Evolutionary conservation across 192 early-diverging fungal genomes (phyloP), one percentile per base, ranked within the genome.

Genomic region (Backusella circina): DNA sequence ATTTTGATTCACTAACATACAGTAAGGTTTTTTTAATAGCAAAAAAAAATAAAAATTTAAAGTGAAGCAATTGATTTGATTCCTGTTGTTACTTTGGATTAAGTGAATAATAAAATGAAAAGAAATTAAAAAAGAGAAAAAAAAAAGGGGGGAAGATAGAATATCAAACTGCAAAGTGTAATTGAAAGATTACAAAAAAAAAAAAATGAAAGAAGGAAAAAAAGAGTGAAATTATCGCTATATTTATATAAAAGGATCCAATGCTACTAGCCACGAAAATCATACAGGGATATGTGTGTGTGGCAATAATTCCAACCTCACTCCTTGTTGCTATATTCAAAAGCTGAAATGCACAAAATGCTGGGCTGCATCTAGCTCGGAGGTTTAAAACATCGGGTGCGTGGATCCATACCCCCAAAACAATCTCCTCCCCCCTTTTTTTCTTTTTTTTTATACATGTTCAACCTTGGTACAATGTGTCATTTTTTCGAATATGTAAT

Each of bases 1-100:
- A 61, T 61, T 61, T 61, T 61, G 54, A 61, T 61, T 61, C 23
- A 61, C 54, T 26, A 61, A 61, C 54, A 61, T 61, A 61, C 54
- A 61, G 26, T 61, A 61, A 4, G 10, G 1, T 61, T 61, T 61
- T 61, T 61, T 28, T 61, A 26, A 61, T 28, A 61, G n/a, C 12
- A 61, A 61, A 61, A 61, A 28, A 28, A 26, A 61, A 61, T 12
- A 28, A 61, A 61, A 26, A 47, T 47, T 3, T 47, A 16, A n/a
- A n/a, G 18, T 47, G 16, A 47, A 47, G 2, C 1, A 47, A 47
- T 47, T n/a, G 3, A 16, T 54, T n/a, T 54, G 21, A 2, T 54
- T 28, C 12, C 28, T 61, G 23, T 61, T 28, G 54, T 61, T 61
- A 8, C 3, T 61, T 61, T 61, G 23, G 26, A 61, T 21, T 21